Evolutionary conservation across 352 stramenopile genomes (phyloP).

Genomic region (Blastocystis hominis): DNA sequence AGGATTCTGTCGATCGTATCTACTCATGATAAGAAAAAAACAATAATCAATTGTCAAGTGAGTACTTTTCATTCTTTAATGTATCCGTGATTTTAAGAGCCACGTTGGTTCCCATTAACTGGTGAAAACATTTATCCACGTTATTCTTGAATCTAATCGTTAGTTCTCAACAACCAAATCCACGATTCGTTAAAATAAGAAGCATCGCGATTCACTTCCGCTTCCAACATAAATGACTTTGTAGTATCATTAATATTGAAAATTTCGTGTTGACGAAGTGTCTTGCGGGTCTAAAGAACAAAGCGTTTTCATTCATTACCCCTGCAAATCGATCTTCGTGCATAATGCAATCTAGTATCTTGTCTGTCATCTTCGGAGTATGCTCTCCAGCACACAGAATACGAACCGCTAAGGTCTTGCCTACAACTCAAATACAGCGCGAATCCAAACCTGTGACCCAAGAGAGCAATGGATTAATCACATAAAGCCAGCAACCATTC

Average conservation of each 20-base stretch:
- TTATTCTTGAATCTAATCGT: not conserved
- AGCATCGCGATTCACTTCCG: not conserved
- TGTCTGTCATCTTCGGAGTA: conserved; percentile 25
- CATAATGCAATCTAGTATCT: not conserved
- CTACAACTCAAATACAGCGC: not conserved
- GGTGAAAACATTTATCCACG: conserved; percentile 14
- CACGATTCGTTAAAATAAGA: conserved; percentile 16
- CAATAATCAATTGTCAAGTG: not conserved
- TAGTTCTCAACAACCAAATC: not conserved
- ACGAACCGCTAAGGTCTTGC: not conserved
- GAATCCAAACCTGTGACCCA: not conserved
- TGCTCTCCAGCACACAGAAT: not conserved
- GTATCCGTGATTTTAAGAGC: not conserved
- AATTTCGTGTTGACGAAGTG: not conserved
- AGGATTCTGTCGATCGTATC: not conserved
- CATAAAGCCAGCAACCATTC: not conserved
- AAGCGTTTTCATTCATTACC: not conserved
- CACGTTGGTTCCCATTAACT: conserved; percentile 31
- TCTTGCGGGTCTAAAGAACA: not conserved
- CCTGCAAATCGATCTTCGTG: not conserved
- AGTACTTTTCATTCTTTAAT: not conserved
- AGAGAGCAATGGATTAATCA: conserved; percentile 8
- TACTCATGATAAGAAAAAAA: not conserved
- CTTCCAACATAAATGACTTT: not conserved
- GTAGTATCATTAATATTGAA: not conserved